Base-by-base conservation (phyloP, 129 eudicot species). In the Glebionis coronaria region DNA sequence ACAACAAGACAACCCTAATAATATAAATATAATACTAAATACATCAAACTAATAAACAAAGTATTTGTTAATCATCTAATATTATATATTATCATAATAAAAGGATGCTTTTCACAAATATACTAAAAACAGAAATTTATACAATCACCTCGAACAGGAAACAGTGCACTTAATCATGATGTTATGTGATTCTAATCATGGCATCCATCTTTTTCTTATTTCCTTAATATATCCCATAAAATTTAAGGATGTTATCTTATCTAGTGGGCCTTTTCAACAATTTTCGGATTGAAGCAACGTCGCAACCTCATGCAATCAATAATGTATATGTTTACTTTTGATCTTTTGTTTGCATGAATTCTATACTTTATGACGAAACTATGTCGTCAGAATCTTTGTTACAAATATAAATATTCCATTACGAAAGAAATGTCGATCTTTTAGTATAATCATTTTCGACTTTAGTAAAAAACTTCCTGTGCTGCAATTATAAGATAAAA, bases 111-210 rank as follows among this genome's bases (percentile, higher is more conserved):
- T 8, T 50, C 10, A 19, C 18, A 52, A 50, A 31, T 35, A 15
- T 18, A 16, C 61, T 4, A 51, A 11, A 15, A 16, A 54, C 15
- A 67, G 35, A n/a, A 29, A 23, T 13, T 29, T 59, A 59, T 59
- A 59, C 44, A 45, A 28, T 59, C 4, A 4, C 31, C 31, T 59
- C 21, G 7, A 51, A 8, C 7, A 15, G 9, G 56, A 51, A 13
- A n/a, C 9, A 51, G 56, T 19, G 50, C 9, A 54, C 10, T 21
- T 23, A 55, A 68, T 55, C 15, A 69, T 68, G 50, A 38, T 54
- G 35, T 52, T 53, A 19, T 53, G 49, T 61, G 54, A 38, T 42
- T 44, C 73, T 40, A 54, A 56, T 69, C 56, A 57, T 59, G 58
- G 73, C 49, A 46, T 28, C 67, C 15, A 57, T 45, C 27, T 29